A percentile compares a stretch with the other conserved stretches of the same genome.
phyloP scores from a whole-genome alignment of 176 grass and related monocot genomes.

The Thinopyrum elongatum region DNA sequence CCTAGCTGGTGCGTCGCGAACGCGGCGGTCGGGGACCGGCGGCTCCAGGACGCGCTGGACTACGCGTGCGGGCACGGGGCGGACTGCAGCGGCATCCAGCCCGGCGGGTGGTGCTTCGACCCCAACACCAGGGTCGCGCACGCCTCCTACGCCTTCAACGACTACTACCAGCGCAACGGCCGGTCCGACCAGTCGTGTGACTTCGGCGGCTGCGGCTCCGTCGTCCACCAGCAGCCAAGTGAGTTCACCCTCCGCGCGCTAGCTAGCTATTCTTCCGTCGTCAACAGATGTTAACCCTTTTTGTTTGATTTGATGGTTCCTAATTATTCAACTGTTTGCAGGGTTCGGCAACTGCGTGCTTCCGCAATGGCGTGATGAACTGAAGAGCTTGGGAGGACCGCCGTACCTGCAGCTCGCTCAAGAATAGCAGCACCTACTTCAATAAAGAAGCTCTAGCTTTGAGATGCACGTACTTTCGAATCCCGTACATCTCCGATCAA shows the following conservation, averaged over 20 bases:
- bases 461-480: no score
- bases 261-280: no score
- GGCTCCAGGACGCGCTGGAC: constrained; percentile 38
- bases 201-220: constrained; percentile 62
- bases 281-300: no score
- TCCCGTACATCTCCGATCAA: no score
- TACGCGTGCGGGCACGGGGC: constrained; percentile 46
- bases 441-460: no score
- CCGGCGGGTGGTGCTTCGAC: constrained; percentile 67
- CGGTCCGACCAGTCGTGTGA: constrained; percentile 20
- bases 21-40: not conserved
- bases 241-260: not conserved
- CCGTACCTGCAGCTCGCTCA: no score
- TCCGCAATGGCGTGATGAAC: not conserved
- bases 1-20: constrained; percentile 44
- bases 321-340: not conserved
- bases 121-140: constrained; percentile 64
- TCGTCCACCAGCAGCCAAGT: constrained; percentile 22
- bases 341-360: not conserved
- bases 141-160: constrained; percentile 68
- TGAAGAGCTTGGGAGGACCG: no score
- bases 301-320: not conserved
- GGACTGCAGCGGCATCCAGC: constrained; percentile 75
- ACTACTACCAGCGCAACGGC: constrained; percentile 65
- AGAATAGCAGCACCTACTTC: no score